These are phyloP conservation scores for Fragosphaeria purpurea DNA, from an alignment of 2,329 filamentous ascomycete genomes.

Conservation along the genomic window DNA sequence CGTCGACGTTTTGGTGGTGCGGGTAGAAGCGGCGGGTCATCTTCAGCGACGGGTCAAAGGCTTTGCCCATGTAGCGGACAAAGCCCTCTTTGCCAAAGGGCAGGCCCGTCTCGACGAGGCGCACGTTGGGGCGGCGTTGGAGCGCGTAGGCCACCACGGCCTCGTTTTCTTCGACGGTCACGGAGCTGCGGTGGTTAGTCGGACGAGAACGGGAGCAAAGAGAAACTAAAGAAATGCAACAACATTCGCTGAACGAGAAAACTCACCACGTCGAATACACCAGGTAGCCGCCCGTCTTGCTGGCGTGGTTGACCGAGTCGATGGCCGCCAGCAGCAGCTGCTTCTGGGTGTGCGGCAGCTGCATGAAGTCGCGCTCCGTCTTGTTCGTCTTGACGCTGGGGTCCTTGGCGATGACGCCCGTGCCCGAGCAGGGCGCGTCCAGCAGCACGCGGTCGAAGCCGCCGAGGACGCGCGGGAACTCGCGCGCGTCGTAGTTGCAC, in stretches of 20 bases:
- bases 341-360: constrained; percentile 88
- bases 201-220: too few species aligned
- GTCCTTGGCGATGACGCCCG: constrained; percentile 95
- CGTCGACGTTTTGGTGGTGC: constrained; percentile 67
- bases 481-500: constrained; percentile 87
- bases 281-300: constrained; percentile 88
- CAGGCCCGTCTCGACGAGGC: constrained; percentile 82
- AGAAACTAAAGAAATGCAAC: not conserved
- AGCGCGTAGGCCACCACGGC: constrained; percentile 89
- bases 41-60: constrained; percentile 76
- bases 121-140: constrained; percentile 83
- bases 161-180: constrained; percentile 48
- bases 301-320: constrained; percentile 89
- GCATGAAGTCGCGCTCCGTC: constrained; percentile 87
- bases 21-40: constrained; percentile 81
- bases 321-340: constrained; percentile 88
- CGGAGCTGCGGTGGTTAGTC: constrained; percentile 8
- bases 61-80: constrained; percentile 81
- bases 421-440: constrained; percentile 92
- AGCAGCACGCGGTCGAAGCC: constrained; percentile 92
- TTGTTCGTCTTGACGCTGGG: constrained; percentile 97
- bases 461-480: constrained; percentile 89
- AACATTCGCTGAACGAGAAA: too few species aligned
- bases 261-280: constrained; percentile 81
- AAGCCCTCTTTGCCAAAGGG: constrained; percentile 90